Conservation (phyloP, 179 eudicot species). For the Gypsophila paniculata region DNA sequence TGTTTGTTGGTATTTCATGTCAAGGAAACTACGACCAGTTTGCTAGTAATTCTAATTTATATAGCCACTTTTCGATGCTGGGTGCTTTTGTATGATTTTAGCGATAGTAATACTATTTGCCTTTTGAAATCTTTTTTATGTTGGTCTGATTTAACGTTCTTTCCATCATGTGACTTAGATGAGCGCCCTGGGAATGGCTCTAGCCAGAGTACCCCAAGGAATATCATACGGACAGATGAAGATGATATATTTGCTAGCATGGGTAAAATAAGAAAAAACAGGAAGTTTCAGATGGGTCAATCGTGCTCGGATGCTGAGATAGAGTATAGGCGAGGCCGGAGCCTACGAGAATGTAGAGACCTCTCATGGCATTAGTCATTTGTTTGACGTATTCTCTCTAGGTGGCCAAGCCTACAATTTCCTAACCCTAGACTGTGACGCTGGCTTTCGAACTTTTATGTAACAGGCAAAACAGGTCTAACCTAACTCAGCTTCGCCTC, state of each 20-base stretch:
- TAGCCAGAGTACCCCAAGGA: conserved; percentile 35
- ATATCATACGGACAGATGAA: conserved; percentile 42
- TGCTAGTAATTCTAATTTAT: not conserved
- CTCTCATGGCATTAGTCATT: conserved; percentile 27
- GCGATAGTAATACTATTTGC: too few relatives aligned
- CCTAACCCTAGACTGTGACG: conserved; percentile 18
- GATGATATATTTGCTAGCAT: conserved; percentile 56
- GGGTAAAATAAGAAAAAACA: conserved; percentile 43
- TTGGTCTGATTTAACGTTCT: conserved; percentile 3
- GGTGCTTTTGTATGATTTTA: too few relatives aligned
- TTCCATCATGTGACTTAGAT: conserved; percentile 31
- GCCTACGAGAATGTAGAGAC: conserved; percentile 60
- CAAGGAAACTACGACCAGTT: not conserved
- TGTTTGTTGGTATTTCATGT: not conserved
- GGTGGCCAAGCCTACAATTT: conserved; percentile 18
- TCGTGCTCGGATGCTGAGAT: conserved; percentile 92
- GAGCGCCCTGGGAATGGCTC: conserved; percentile 36
- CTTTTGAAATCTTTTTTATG: not conserved
- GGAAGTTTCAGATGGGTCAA: conserved; percentile 52
- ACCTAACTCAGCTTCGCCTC: conserved; percentile 24
- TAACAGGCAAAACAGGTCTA: conserved; percentile 20
- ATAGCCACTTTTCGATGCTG: not conserved
- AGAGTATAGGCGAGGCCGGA: conserved; percentile 86
- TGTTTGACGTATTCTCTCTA: conserved; percentile 1
- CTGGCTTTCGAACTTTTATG: conserved; percentile 30